Percentiles rank a stretch among this genome's conserved stretches.
Conservation (phyloP, 225 moss, liverwort and hornwort genomes). For the Asterella californica region DNA sequence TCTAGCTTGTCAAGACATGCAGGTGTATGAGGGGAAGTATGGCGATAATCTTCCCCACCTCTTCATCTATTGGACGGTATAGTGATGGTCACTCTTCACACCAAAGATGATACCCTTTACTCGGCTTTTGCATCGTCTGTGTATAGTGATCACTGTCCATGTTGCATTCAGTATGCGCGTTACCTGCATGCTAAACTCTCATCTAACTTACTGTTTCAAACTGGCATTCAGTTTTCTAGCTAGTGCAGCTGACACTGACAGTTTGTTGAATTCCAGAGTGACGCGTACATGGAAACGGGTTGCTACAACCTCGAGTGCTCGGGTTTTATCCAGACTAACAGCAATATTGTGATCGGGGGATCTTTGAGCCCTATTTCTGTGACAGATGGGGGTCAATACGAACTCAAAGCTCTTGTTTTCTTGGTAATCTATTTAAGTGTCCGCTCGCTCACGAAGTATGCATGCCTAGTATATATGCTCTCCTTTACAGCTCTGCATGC, state of each 20-base stretch:
- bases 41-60: slow-evolving; percentile 13
- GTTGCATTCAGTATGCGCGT: no score
- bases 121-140: no score
- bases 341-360: neutral
- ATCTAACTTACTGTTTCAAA: no score
- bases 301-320: neutral
- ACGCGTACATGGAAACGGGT: neutral
- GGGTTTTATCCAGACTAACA: neutral
- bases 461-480: no score
- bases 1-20: neutral
- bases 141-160: no score
- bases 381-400: neutral
- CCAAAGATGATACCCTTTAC: no score
- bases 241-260: no score
- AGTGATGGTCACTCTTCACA: neutral
- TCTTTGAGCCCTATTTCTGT: neutral
- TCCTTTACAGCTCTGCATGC: no score
- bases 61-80: slow-evolving; percentile 25
- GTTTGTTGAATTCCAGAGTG: neutral
- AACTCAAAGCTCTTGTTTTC: neutral
- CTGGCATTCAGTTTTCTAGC: no score
- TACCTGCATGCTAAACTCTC: no score
- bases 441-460: no score
- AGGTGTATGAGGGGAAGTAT: slow-evolving; percentile 8
- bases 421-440: neutral